Evolutionary conservation across 768 basidiomycete genomes (phyloP).

Genomic region (Lactarius hatsudake): DNA sequence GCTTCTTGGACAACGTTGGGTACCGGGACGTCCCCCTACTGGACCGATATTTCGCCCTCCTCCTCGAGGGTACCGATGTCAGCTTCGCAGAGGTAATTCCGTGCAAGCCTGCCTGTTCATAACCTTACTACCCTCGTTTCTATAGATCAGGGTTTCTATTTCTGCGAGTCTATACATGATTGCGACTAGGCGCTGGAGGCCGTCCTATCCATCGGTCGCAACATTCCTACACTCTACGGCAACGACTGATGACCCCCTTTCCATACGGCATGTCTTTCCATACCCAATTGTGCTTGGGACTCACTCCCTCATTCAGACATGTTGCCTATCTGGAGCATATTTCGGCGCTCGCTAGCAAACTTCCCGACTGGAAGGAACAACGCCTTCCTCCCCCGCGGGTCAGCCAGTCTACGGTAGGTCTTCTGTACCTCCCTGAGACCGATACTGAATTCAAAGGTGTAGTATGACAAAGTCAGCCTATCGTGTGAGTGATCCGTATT

Average conservation of each 20-base stretch:
- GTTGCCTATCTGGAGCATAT: slow-evolving; percentile 57
- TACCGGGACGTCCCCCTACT: slow-evolving; percentile 63
- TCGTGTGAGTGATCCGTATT: slow-evolving; percentile 53
- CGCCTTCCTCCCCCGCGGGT: slow-evolving; percentile 85
- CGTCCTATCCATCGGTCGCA: slow-evolving; percentile 18
- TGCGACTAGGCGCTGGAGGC: slow-evolving; percentile 25
- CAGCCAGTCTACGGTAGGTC: slow-evolving; percentile 67
- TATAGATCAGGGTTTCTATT: slow-evolving; percentile 19
- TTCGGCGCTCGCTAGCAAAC: slow-evolving; percentile 49
- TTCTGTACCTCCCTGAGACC: background rate
- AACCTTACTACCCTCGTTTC: background rate
- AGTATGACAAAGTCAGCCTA: slow-evolving; percentile 87
- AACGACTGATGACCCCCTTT: slow-evolving; percentile 23
- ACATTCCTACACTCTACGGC: slow-evolving; percentile 19
- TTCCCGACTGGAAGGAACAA: slow-evolving; percentile 70
- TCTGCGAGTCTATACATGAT: slow-evolving; percentile 24
- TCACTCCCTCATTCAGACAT: slow-evolving; percentile 38
- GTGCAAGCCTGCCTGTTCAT: background rate
- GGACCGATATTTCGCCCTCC: slow-evolving; percentile 65
- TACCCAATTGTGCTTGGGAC: background rate
- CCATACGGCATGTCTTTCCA: slow-evolving; percentile 19
- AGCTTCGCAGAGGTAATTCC: slow-evolving; percentile 76
- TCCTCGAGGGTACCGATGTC: slow-evolving; percentile 75
- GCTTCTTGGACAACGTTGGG: slow-evolving; percentile 63
- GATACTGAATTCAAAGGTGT: slow-evolving; percentile 20